Evolutionary conservation across 2,329 filamentous ascomycete genomes (phyloP).

Genomic region (Pyrenochaeta sp.): DNA sequence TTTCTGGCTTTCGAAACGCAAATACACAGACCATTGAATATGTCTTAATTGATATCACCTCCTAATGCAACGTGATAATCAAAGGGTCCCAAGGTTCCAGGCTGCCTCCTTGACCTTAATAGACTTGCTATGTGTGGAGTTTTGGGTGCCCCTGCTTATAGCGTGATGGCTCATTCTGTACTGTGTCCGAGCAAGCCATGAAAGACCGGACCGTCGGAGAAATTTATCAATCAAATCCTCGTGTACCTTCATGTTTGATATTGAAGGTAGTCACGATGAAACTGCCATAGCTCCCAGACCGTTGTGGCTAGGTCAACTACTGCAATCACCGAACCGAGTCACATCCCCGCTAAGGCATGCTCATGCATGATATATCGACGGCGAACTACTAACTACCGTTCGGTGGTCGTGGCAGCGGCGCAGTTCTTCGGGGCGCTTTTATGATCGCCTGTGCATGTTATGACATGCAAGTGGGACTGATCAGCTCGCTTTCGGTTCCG

Average conservation of each 20-base stretch:
- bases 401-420: constrained; percentile 6
- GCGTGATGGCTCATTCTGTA: not conserved
- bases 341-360: constrained; percentile 18
- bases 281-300: constrained; percentile 15
- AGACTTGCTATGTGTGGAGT: not conserved
- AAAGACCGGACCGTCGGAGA: not conserved
- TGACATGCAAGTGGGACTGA: constrained; percentile 2
- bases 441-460: constrained; percentile 19
- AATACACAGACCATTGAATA: constrained; percentile 36
- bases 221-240: not conserved
- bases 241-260: constrained; percentile 1
- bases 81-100: not conserved
- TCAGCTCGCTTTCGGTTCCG: constrained; percentile 1
- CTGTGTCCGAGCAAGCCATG: not conserved
- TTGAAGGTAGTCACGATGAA: constrained; percentile 8
- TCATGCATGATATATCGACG: constrained; percentile 9
- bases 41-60: constrained; percentile 18
- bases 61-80: constrained; percentile 5
- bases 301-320: constrained; percentile 21
- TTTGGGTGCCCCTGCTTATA: not conserved
- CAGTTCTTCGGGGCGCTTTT: constrained; percentile 4
- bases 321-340: constrained; percentile 16
- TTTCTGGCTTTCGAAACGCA: constrained; percentile 18
- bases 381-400: constrained; percentile 8
- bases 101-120: not conserved